Percentiles rank a stretch among this genome's conserved stretches.
Conservation (phyloP, 164 flowering plant genomes). For the Vitis cinerea region DNA sequence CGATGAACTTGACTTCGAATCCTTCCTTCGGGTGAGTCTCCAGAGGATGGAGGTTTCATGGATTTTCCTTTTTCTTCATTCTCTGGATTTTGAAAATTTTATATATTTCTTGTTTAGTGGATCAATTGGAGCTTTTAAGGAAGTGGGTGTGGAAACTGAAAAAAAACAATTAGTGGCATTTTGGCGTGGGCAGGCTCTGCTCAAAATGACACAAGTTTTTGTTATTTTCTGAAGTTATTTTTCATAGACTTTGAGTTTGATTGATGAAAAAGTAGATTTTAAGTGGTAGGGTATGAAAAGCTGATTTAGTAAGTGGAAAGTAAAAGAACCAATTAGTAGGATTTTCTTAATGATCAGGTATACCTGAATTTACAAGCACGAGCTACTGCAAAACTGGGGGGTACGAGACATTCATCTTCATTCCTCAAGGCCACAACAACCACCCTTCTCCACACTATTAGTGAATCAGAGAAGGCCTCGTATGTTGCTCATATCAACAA, state of each 20-base stretch:
- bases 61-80: background rate
- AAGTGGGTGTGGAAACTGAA: background rate
- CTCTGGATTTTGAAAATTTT: background rate
- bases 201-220: background rate
- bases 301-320: background rate
- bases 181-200: background rate
- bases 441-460: constrained; percentile 37
- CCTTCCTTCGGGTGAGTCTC: constrained; percentile 55
- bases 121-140: background rate
- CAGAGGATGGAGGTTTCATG: background rate
- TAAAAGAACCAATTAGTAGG: background rate
- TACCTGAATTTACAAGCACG: constrained; percentile 29
- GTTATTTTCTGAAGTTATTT: background rate
- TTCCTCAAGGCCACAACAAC: constrained; percentile 43
- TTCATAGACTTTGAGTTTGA: background rate
- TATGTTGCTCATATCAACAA: constrained; percentile 49
- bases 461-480: constrained; percentile 40
- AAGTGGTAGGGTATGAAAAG: no score
- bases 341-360: constrained; percentile 22
- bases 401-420: constrained; percentile 26
- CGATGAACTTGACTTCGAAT: constrained; percentile 59
- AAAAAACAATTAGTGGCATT: background rate
- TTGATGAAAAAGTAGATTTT: background rate
- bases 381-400: constrained; percentile 32
- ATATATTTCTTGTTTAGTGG: background rate